These are phyloP conservation scores for Pythium vanterpoolii DNA, from an alignment of 352 stramenopile genomes.

Conservation along the genomic window DNA sequence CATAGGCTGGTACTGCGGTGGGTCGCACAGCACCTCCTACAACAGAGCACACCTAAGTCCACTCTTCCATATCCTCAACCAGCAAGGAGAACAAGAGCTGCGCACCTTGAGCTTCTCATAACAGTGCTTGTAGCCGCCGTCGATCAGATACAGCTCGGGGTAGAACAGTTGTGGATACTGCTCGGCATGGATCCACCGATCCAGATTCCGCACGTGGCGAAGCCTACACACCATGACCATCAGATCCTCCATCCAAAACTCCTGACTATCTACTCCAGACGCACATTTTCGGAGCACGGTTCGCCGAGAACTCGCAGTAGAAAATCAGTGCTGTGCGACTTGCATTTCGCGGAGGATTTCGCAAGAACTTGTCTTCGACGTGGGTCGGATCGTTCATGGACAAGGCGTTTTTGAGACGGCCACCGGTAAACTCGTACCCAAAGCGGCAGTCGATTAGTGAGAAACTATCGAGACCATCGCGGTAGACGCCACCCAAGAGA, in stretches of 20 bases:
- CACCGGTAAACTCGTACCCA: conserved; percentile 45
- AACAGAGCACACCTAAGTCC: too few species aligned
- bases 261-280: neutral
- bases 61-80: neutral
- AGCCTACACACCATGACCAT: conserved; percentile 25
- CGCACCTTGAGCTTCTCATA: conserved; percentile 42
- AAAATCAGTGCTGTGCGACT: conserved; percentile 52
- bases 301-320: conserved; percentile 70
- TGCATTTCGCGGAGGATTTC: conserved; percentile 17
- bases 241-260: neutral
- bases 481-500: conserved; percentile 38
- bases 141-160: conserved; percentile 65
- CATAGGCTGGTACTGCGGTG: conserved; percentile 46
- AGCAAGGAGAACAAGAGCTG: too few species aligned
- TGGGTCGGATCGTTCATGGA: conserved; percentile 39
- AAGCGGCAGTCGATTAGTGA: conserved; percentile 61
- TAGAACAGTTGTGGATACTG: conserved; percentile 62
- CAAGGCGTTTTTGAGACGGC: conserved; percentile 33
- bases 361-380: conserved; percentile 46
- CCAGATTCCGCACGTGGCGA: conserved; percentile 55
- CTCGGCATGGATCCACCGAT: conserved; percentile 55
- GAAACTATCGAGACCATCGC: conserved; percentile 26
- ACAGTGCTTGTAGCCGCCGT: conserved; percentile 71
- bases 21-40: conserved; percentile 33
- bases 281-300: conserved; percentile 64